Evolutionary conservation across 768 basidiomycete genomes (phyloP), one percentile per base, ranked within the genome.

Genomic region (Hericium erinaceus): DNA sequence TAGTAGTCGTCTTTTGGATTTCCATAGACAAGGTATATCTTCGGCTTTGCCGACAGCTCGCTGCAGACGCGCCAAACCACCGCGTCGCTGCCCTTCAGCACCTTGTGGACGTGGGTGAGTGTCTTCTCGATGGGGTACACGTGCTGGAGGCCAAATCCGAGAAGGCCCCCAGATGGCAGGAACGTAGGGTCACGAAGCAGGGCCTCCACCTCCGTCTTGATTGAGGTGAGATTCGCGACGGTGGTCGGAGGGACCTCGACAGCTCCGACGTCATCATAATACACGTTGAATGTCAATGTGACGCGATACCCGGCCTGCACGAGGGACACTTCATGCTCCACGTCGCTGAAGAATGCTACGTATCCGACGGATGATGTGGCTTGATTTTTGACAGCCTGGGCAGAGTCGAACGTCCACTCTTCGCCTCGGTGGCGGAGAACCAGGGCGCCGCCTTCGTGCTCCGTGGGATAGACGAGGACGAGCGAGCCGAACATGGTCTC

Each of bases 391-490:
- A 74, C 54, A 3, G 62, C 55, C 16, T 44, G 16, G 41, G 41
- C 41, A 2, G 41, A 44, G 41, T 44, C 41, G 13, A 44, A 44
- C 15, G 10, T 44, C 41, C 41, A 44, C 18, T 44, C 41, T 18
- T 15, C 16, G 2, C 41, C 41, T 8, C 41, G 16, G 12, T 44
- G 41, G 18, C 41, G 41, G 18, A 44, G 41, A 2, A 44, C 18
- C 9, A 44, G 15, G 6, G 41, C 41, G 4, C 41, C 41, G 13
- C 41, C 79, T 55, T 75, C 67, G 60, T 81, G 74, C 0, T 60
- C 18, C 0, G 74, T 74, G 13, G 80, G 79, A 52, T 79, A 71
- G n/a, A 77, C 71, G 39, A 82, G 61, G 2, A 82, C 75, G 10
- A 83, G 71, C 3, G 80, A 80, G 1, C 56, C 53, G 58, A 62